A percentile compares a stretch with the other conserved stretches of the same genome.
These are phyloP conservation scores for Solanum chilense DNA, from an alignment of 257 asterid species.

Conservation along the genomic window DNA sequence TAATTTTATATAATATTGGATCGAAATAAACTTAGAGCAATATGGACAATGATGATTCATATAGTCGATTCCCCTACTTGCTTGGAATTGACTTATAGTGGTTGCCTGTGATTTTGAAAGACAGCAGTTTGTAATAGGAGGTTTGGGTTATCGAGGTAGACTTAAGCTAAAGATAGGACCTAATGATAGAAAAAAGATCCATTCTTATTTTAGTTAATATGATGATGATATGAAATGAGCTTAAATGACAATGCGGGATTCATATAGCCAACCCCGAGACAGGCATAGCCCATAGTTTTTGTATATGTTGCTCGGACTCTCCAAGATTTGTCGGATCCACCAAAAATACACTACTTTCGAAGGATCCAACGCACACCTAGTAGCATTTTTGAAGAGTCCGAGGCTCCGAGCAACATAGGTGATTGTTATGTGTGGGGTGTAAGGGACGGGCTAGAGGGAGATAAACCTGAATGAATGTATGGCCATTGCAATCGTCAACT, in stretches of 20 bases:
- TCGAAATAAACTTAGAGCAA: background rate
- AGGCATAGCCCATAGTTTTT: background rate
- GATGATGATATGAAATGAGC: background rate
- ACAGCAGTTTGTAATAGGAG: background rate
- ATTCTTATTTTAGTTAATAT: background rate
- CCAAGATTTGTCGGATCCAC: background rate
- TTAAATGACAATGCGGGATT: background rate
- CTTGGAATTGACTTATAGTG: background rate
- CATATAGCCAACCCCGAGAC: background rate
- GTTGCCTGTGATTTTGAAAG: background rate
- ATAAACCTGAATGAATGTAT: slow-evolving; percentile 65
- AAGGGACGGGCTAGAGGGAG: background rate
- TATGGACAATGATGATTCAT: background rate
- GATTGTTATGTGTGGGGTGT: background rate
- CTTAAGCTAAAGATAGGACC: background rate
- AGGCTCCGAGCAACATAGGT: background rate
- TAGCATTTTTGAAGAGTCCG: background rate
- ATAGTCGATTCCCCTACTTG: background rate
- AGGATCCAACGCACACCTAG: background rate
- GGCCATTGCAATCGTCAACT: slow-evolving; percentile 64
- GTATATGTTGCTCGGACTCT: background rate
- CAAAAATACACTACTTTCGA: background rate
- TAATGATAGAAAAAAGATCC: background rate
- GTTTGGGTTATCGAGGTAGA: background rate
- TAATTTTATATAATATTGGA: background rate